Conservation (phyloP, 768 basidiomycete species). For the Tulasnella sp. region DNA sequence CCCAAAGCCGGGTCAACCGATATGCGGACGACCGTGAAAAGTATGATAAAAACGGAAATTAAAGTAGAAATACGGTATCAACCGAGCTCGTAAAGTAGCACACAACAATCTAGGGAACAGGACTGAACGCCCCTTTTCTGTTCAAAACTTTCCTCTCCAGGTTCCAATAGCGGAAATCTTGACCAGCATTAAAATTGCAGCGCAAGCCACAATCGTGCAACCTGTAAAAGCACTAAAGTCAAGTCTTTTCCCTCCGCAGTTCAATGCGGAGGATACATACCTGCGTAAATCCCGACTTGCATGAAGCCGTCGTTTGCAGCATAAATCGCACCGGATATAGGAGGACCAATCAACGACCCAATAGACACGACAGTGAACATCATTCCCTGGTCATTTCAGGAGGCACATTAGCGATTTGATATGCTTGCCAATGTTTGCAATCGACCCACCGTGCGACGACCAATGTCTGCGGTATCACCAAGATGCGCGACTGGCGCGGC, state of each 20-base stretch:
- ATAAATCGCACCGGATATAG: constrained; percentile 32
- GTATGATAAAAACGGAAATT: too few relatives aligned
- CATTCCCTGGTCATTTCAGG: constrained; percentile 27
- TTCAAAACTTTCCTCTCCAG: background rate
- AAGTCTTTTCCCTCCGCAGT: too few relatives aligned
- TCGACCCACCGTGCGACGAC: constrained; percentile 26
- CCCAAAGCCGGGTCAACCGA: too few relatives aligned
- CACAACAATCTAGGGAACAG: too few relatives aligned
- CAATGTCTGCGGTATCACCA: constrained; percentile 30
- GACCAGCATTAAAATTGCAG: background rate
- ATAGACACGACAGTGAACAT: constrained; percentile 28
- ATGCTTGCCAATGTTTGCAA: background rate
- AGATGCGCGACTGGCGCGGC: constrained; percentile 28
- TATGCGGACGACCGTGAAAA: background rate
- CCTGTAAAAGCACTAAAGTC: background rate
- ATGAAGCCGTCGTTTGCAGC: background rate
- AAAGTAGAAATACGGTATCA: too few relatives aligned
- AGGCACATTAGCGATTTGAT: background rate
- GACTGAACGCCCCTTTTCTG: background rate
- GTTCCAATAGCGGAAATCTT: constrained; percentile 5
- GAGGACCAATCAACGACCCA: constrained; percentile 32
- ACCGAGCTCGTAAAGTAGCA: too few relatives aligned
- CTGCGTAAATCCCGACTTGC: constrained; percentile 26
- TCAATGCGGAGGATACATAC: background rate
- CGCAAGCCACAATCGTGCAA: background rate